Base-by-base conservation (phyloP, 2,329 filamentous ascomycete species). In the Apiospora rasikravindrae region DNA sequence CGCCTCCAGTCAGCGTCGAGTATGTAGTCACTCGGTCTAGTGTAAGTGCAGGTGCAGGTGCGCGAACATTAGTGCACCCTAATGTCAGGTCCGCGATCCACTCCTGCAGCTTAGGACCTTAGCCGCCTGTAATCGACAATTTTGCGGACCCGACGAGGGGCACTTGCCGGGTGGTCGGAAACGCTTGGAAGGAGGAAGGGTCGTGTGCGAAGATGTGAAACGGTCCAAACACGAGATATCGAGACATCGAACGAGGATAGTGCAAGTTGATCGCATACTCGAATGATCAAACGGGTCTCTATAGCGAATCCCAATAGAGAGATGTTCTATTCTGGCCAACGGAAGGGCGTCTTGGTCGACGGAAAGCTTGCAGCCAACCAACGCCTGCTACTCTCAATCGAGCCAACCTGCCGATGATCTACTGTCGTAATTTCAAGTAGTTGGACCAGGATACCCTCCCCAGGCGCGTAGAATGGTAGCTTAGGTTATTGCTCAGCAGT, bases 81-180 rank as follows among this genome's bases (percentile, higher is more conserved):
- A 61, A 61, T 61, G 57, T n/a, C 57, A 64, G 57, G 57, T 64
- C 57, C 57, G 33, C 57, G 57, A 64, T 64, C 29, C 57, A 64
- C 19, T 19, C 57, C 22, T 64, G 57, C 57, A 64, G 57, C 19
- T 37, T 40, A 40, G 33, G 19, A 40, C 22, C 33, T 40, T 64
- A 64, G 57, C 57, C 33, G 57, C 57, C 57, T 64, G 57, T 40
- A 40, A 64, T 40, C 33, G 57, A n/a, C 57, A 13, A n/a, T 24
- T 40, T 64, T 64, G 57, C 57, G 33, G 57, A 40, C 10, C 57
- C 57, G 22, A 64, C 57, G 57, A 61, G 57, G 57, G 57, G 29
- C 57, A 10, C 22, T 64, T 40, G 33, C 57, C 57, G 57, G 29
- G 4, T 40, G 57, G 57, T 64, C 57, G 57, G 57, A 40, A 37